phyloP scores from a whole-genome alignment of 2,329 filamentous ascomycete genomes.

The Clonostachys chloroleuca region DNA sequence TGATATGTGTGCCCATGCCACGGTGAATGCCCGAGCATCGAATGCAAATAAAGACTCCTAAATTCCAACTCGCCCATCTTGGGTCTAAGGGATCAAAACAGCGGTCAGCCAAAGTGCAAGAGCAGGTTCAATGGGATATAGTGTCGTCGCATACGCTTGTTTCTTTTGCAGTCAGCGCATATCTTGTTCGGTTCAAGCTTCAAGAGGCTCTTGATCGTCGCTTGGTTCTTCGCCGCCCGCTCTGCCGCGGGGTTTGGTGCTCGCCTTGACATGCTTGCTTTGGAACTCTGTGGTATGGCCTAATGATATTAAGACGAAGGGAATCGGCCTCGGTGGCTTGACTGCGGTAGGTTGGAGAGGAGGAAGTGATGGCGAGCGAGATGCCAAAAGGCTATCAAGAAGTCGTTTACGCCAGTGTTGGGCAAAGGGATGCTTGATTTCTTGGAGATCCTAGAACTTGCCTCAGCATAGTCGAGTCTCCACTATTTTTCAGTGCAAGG shows the following conservation, averaged over 20 bases:
- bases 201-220: constrained; percentile 88
- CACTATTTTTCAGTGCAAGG: too few relatives aligned
- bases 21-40: constrained; percentile 97
- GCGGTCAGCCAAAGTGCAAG: background rate
- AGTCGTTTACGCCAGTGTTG: too few relatives aligned
- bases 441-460: too few relatives aligned
- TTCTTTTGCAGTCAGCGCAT: constrained; percentile 97
- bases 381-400: too few relatives aligned
- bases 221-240: constrained; percentile 87
- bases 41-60: constrained; percentile 96
- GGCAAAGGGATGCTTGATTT: too few relatives aligned
- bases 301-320: too few relatives aligned
- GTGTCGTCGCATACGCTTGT: constrained; percentile 70
- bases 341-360: too few relatives aligned
- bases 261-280: constrained; percentile 67
- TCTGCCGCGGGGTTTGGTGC: constrained; percentile 74
- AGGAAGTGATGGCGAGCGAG: too few relatives aligned
- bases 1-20: constrained; percentile 98
- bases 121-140: background rate
- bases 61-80: constrained; percentile 98
- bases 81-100: constrained; percentile 57
- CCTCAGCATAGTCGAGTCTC: too few relatives aligned
- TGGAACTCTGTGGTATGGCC: background rate
- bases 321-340: too few relatives aligned
- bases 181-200: constrained; percentile 95